Conservation (phyloP, 257 asterid species). For the Mitragyna speciosa region DNA sequence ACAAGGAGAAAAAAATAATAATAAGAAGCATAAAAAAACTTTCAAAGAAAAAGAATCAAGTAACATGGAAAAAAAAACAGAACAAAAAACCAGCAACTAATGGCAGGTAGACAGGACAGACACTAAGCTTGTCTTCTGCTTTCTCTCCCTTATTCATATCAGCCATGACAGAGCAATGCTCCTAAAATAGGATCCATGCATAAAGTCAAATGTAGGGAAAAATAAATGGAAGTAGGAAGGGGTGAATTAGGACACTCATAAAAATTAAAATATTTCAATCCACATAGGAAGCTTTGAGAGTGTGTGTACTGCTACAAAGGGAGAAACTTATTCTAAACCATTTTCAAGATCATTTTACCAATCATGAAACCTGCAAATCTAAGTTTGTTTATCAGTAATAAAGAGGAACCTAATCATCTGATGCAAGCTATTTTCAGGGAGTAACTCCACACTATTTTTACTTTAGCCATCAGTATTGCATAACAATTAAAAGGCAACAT, state of each 20-base stretch:
- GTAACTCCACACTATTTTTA: neutral
- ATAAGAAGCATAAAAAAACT: too few relatives aligned
- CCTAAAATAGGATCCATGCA: neutral
- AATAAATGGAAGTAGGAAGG: too few relatives aligned
- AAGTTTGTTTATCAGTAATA: neutral
- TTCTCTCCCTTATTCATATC: neutral
- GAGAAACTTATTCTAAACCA: neutral
- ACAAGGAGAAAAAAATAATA: neutral
- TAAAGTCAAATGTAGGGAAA: neutral
- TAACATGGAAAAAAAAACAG: neutral
- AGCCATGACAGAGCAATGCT: neutral
- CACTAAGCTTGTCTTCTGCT: neutral
- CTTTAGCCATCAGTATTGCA: neutral
- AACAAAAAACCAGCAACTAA: neutral
- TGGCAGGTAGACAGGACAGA: neutral
- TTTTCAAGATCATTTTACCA: neutral
- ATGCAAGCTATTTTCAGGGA: neutral
- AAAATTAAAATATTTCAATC: too few relatives aligned
- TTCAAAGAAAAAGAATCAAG: too few relatives aligned
- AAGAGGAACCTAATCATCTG: neutral
- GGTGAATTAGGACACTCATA: neutral
- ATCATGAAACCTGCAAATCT: neutral
- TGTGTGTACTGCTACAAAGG: too few relatives aligned
- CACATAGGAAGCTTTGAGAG: neutral
- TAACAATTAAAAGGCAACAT: neutral